A percentile compares a stretch with the other conserved stretches of the same genome.
Conservation (phyloP, 78 protist genomes). For the Dictyostelium brefeldianum region DNA sequence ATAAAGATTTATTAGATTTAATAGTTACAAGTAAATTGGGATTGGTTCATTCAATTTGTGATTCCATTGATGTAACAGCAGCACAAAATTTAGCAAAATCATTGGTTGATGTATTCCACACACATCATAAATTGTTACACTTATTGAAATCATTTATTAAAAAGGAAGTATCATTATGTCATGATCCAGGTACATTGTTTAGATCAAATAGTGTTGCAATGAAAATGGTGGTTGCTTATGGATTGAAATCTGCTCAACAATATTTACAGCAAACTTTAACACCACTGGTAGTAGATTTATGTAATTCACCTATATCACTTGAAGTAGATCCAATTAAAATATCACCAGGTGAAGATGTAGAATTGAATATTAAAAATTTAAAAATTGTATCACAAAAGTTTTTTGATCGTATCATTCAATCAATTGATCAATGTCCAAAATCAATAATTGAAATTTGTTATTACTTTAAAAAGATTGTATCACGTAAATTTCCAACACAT, state of each 20-base stretch:
- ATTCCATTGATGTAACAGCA: conserved; percentile 52
- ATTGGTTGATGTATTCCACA: conserved; percentile 57
- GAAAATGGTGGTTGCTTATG: conserved; percentile 81
- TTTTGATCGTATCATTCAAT: conserved; percentile 71
- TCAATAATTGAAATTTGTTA: conserved; percentile 61
- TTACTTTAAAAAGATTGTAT: conserved; percentile 70
- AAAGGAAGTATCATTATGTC: conserved; percentile 64
- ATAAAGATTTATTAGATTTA: conserved; percentile 48
- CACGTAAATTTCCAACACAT: conserved; percentile 55
- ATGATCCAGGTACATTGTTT: conserved; percentile 74
- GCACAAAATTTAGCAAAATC: conserved; percentile 46
- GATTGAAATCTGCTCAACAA: conserved; percentile 69
- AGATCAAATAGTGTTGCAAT: conserved; percentile 62
- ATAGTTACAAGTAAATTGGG: conserved; percentile 34
- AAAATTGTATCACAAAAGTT: conserved; percentile 53
- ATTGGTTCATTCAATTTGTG: conserved; percentile 66
- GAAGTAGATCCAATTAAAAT: conserved; percentile 61
- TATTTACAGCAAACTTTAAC: conserved; percentile 54
- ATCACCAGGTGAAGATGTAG: conserved; percentile 49
- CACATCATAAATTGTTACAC: conserved; percentile 55
- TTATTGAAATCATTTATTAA: conserved; percentile 56
- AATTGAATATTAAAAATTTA: conserved; percentile 22
- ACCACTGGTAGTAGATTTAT: conserved; percentile 64
- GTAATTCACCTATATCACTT: conserved; percentile 50
- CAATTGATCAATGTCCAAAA: conserved; percentile 72